phyloP scores from a whole-genome alignment of 176 grass and related monocot genomes.

The Tillandsia leiboldiana region DNA sequence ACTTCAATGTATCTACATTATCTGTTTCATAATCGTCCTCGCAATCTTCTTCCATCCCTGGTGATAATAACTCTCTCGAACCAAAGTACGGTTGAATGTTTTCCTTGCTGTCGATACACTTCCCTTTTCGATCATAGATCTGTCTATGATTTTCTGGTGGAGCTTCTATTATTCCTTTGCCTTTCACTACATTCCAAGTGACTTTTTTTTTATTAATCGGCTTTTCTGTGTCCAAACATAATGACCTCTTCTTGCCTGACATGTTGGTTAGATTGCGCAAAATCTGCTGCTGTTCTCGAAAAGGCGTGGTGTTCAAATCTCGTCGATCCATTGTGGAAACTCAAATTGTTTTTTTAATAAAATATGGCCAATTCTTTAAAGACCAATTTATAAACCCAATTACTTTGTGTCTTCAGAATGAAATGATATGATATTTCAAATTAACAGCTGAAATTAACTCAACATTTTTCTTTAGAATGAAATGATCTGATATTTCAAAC shows the following conservation, averaged over 20 bases:
- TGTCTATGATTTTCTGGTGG: no score
- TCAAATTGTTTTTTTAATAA: no score
- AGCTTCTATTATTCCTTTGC: not conserved
- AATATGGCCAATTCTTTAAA: no score
- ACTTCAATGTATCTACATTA: constrained; percentile 16
- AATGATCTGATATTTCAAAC: no score
- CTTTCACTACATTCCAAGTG: not conserved
- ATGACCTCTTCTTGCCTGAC: constrained; percentile 25
- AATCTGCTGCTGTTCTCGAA: not conserved
- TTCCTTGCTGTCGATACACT: not conserved
- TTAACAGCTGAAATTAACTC: no score
- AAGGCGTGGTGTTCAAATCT: not conserved
- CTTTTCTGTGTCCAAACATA: constrained; percentile 16
- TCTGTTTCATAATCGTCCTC: constrained; percentile 33
- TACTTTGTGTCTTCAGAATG: no score
- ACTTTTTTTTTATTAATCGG: not conserved
- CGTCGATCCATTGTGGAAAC: not conserved
- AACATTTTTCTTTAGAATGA: no score
- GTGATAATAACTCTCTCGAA: constrained; percentile 24
- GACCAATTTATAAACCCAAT: no score
- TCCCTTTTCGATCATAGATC: not conserved
- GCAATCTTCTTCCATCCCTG: constrained; percentile 40
- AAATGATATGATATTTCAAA: no score
- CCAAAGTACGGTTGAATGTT: not conserved
- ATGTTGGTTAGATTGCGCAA: constrained; percentile 17